These are phyloP conservation scores for Nothomitra cinnamomea DNA, from an alignment of 2,329 filamentous ascomycete species.

Conservation along the genomic window DNA sequence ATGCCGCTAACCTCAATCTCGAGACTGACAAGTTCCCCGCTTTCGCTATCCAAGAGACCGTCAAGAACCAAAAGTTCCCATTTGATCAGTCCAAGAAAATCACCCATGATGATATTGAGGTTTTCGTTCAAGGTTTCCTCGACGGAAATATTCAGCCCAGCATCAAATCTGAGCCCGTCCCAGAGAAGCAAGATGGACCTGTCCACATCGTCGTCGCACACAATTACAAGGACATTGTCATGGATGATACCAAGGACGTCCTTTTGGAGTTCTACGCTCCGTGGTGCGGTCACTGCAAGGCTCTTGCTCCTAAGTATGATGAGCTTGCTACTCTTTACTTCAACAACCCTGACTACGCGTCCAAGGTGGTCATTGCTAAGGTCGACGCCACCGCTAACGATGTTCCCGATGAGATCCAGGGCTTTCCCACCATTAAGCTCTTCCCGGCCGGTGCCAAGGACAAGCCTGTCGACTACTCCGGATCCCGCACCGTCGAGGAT, in stretches of 20 bases:
- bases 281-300: conserved; percentile 56
- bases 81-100: conserved; percentile 74
- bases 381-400: conserved; percentile 94
- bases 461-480: conserved; percentile 70
- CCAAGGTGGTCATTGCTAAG: conserved; percentile 61
- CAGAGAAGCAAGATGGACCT: conserved; percentile 79
- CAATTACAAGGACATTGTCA: conserved; percentile 80
- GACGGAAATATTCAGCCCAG: conserved; percentile 82
- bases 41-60: conserved; percentile 91
- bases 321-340: conserved; percentile 41
- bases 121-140: conserved; percentile 74
- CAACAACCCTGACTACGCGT: conserved; percentile 28
- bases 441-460: conserved; percentile 83
- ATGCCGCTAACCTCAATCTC: conserved; percentile 93
- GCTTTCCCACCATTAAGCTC: conserved; percentile 98
- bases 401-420: conserved; percentile 88
- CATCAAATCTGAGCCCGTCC: conserved; percentile 96
- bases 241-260: conserved; percentile 92
- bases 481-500: conserved; percentile 79
- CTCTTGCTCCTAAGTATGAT: conserved; percentile 51
- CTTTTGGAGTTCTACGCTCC: conserved; percentile 97
- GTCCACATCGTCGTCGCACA: conserved; percentile 83
- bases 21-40: conserved; percentile 89
- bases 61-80: conserved; percentile 95
- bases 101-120: conserved; percentile 51